A percentile compares a stretch with the other conserved stretches of the same genome.
Conservation (phyloP, 2,329 filamentous ascomycete species). For the Colletotrichum spinosum region DNA sequence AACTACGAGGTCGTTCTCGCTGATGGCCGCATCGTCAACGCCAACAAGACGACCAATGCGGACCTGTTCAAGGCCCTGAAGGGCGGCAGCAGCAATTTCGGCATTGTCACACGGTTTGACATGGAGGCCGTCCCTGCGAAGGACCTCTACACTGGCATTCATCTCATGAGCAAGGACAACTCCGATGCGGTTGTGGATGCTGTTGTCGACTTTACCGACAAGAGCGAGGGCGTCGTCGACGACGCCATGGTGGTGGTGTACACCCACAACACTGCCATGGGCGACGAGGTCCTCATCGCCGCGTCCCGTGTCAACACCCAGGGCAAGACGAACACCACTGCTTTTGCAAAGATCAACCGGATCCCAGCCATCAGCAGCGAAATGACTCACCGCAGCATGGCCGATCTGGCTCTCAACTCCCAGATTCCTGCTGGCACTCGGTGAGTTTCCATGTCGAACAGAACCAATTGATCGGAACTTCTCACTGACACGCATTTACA, state of each 20-base stretch:
- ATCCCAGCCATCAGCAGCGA: constrained; percentile 11
- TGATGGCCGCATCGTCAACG: constrained; percentile 54
- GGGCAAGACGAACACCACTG: constrained; percentile 11
- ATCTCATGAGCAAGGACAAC: constrained; percentile 33
- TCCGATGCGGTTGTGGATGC: constrained; percentile 39
- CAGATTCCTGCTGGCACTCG: constrained; percentile 2
- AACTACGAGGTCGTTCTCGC: constrained; percentile 60
- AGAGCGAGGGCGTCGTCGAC: constrained; percentile 43
- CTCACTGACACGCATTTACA: constrained; percentile 39
- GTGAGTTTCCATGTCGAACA: neutral
- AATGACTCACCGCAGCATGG: constrained; percentile 3
- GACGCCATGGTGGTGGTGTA: constrained; percentile 45
- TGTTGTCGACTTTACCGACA: constrained; percentile 56
- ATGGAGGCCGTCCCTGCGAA: constrained; percentile 36
- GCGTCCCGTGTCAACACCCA: constrained; percentile 40
- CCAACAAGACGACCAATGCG: constrained; percentile 47
- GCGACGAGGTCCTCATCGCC: constrained; percentile 34
- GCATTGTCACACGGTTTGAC: constrained; percentile 51
- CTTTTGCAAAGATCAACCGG: constrained; percentile 12
- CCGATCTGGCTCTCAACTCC: neutral
- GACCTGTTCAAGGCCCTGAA: constrained; percentile 61
- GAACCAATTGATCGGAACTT: too few species aligned
- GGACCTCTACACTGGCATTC: constrained; percentile 33
- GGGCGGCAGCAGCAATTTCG: constrained; percentile 62
- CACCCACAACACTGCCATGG: constrained; percentile 35